Base-by-base conservation (phyloP, 2,329 filamentous ascomycete species). In the Bisporella sp. region DNA sequence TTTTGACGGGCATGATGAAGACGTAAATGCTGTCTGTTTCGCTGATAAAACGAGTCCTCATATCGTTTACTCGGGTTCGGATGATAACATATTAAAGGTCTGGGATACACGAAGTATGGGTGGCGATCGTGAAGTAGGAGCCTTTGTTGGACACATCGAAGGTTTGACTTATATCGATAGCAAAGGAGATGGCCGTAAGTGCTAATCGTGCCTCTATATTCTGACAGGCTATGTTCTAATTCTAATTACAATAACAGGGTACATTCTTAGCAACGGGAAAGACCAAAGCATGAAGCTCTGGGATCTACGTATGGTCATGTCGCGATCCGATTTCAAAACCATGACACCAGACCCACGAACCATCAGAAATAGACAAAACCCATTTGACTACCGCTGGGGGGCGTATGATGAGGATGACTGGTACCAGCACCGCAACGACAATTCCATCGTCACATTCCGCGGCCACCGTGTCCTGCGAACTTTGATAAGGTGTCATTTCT, bases 231-330 rank as follows among this genome's bases (percentile, higher is more conserved):
- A n/a, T n/a, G 21, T 21, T 21, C 21, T 21, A 21, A 21, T 21
- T 2, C 21, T 21, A 21, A 21, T 21, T 21, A 21, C 21, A 21
- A 21, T 21, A 21, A 21, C 41, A 65, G 63, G 64, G 50, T 97
- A 97, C 66, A 86, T 97, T 6, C 79, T 99, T 30, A 91, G 85
- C 58, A 99, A 99, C 62, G 89, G 83, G 54, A 99, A 97, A 65
- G 93, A 99, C 64, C 93, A 97, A 68, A 92, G 85, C 41, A 95
- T 95, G 81, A 97, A 97, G 69, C 77, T 99, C 0, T 99, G 93
- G 93, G 93, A 99, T 66, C 67, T 96, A 50, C 78, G 92, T 47
- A 95, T 88, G 76, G 92, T 90, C 77, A 87, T 93, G 74, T 82
- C 82, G 5, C 85, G 85, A 1, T 77, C 83, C 33, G 72, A 76